These are phyloP conservation scores for Cladophialophora psammophila DNA, from an alignment of 2,329 filamentous ascomycete species.

Conservation along the genomic window DNA sequence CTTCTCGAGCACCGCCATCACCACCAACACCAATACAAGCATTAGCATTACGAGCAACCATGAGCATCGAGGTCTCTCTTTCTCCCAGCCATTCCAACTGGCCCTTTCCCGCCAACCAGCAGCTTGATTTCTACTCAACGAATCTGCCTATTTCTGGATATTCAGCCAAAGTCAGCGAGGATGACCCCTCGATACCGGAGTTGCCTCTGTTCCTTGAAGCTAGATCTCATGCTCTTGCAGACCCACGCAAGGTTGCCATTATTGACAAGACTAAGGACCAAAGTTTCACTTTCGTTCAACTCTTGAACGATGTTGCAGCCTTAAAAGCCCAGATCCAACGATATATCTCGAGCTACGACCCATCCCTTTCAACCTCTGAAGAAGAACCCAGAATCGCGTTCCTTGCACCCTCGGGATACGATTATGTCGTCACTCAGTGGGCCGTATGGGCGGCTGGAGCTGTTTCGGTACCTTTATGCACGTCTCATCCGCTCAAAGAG, in stretches of 20 bases:
- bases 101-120: constrained; percentile 17
- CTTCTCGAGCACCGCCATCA: constrained; percentile 1
- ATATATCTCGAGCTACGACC: constrained; percentile 35
- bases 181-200: constrained; percentile 23
- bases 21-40: neutral
- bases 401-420: constrained; percentile 93
- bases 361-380: constrained; percentile 30
- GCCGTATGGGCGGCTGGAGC: constrained; percentile 54
- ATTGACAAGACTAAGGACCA: constrained; percentile 50
- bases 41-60: constrained; percentile 5
- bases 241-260: constrained; percentile 49
- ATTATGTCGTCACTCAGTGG: constrained; percentile 83
- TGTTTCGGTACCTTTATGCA: constrained; percentile 54
- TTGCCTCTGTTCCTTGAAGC: constrained; percentile 52
- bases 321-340: constrained; percentile 49
- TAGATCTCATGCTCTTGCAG: constrained; percentile 45
- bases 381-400: constrained; percentile 71
- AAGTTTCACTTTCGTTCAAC: constrained; percentile 51
- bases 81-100: constrained; percentile 19
- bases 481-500: constrained; percentile 52
- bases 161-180: constrained; percentile 12
- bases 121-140: constrained; percentile 9
- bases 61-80: constrained; percentile 27
- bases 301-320: constrained; percentile 49
- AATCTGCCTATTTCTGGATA: neutral